phyloP scores from a whole-genome alignment of 768 basidiomycete genomes.

The Mycena vitilis region DNA sequence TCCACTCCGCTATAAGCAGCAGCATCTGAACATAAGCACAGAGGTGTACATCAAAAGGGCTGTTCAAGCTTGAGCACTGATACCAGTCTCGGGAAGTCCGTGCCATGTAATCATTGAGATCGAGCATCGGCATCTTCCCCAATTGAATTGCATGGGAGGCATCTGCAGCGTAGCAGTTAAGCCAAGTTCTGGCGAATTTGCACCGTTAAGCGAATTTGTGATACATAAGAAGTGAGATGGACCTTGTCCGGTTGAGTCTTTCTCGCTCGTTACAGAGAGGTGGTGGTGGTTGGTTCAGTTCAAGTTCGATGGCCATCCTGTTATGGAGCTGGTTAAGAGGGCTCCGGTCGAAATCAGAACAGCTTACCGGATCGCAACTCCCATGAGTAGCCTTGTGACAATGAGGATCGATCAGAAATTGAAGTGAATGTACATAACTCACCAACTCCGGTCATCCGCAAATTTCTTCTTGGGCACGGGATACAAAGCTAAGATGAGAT shows the following conservation, averaged over 20 bases:
- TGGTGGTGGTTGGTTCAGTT: constrained; percentile 67
- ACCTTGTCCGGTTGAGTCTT: constrained; percentile 67
- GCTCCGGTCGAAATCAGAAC: neutral
- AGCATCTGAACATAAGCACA: constrained; percentile 66
- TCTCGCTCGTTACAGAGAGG: constrained; percentile 68
- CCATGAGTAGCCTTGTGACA: constrained; percentile 63
- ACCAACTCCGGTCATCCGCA: constrained; percentile 77
- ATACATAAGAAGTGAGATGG: too few species aligned
- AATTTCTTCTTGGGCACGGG: constrained; percentile 71
- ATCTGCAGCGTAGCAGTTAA: constrained; percentile 82
- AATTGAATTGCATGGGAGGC: constrained; percentile 81
- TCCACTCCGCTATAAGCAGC: constrained; percentile 61
- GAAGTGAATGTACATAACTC: neutral
- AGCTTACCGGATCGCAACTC: constrained; percentile 72
- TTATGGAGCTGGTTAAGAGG: neutral
- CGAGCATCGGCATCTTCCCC: constrained; percentile 77
- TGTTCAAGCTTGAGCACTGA: constrained; percentile 51
- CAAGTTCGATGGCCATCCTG: constrained; percentile 80
- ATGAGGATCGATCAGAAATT: neutral
- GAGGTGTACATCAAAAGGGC: constrained; percentile 59
- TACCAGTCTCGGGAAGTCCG: constrained; percentile 64
- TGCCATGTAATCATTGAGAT: constrained; percentile 70
- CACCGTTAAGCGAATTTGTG: too few species aligned
- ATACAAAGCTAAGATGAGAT: constrained; percentile 74
- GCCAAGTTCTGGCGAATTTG: constrained; percentile 64